A percentile compares a stretch with the other conserved stretches of the same genome.
phyloP scores from a whole-genome alignment of 2,329 filamentous ascomycete species.

The Leptosphaerulina australis region DNA sequence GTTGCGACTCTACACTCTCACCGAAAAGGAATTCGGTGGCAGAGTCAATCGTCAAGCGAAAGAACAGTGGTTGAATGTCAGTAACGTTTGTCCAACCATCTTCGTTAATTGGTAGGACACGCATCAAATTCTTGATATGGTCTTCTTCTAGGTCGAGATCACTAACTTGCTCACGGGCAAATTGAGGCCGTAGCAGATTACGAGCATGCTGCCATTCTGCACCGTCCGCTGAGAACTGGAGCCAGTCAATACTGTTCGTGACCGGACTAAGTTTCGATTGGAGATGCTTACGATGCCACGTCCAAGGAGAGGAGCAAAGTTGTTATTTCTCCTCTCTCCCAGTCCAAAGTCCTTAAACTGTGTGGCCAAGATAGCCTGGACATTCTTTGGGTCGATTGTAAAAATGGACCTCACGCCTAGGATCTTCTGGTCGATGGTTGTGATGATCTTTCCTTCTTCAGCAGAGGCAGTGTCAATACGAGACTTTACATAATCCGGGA shows the following conservation, averaged over 20 bases:
- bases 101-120: slow-evolving; percentile 21
- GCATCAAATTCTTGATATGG: slow-evolving; percentile 46
- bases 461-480: slow-evolving; percentile 27
- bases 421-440: slow-evolving; percentile 35
- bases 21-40: slow-evolving; percentile 49
- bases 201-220: slow-evolving; percentile 41
- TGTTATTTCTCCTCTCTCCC: slow-evolving; percentile 42
- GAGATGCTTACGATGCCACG: slow-evolving; percentile 42
- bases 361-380: slow-evolving; percentile 53
- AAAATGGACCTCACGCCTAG: slow-evolving; percentile 23
- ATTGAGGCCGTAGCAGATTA: slow-evolving; percentile 45
- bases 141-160: slow-evolving; percentile 40
- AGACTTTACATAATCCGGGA: slow-evolving; percentile 40
- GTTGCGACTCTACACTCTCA: slow-evolving; percentile 40
- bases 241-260: slow-evolving; percentile 1
- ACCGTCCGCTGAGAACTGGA: slow-evolving; percentile 41
- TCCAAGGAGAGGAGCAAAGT: slow-evolving; percentile 51
- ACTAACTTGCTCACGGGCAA: slow-evolving; percentile 39
- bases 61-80: slow-evolving; percentile 50
- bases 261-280: too few species aligned
- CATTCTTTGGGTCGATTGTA: slow-evolving; percentile 54
- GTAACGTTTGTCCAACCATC: slow-evolving; percentile 36
- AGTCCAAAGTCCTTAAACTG: slow-evolving; percentile 56
- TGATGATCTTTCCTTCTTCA: slow-evolving; percentile 27
- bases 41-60: slow-evolving; percentile 48